phyloP scores from a whole-genome alignment of 768 basidiomycete genomes.

The Mycena alexandri region DNA sequence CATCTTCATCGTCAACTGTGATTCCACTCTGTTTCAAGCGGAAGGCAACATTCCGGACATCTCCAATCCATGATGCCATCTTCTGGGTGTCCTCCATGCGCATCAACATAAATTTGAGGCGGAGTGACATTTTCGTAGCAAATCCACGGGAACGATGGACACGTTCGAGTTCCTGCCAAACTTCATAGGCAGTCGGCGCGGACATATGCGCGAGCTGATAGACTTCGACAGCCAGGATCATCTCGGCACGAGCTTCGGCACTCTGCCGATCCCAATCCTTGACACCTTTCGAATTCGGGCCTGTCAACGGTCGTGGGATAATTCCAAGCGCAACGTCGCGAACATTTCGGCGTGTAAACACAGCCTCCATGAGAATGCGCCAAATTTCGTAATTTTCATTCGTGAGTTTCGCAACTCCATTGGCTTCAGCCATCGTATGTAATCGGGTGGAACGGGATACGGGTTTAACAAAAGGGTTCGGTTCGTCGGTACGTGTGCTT shows the following conservation, averaged over 20 bases:
- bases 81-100: constrained; percentile 31
- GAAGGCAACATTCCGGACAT: too few relatives aligned
- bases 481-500: neutral
- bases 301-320: constrained; percentile 7
- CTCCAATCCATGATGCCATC: constrained; percentile 41
- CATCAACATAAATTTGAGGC: constrained; percentile 39
- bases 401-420: constrained; percentile 21
- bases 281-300: neutral
- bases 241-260: constrained; percentile 27
- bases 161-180: constrained; percentile 40
- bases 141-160: constrained; percentile 46
- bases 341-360: constrained; percentile 7
- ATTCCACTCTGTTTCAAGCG: constrained; percentile 34
- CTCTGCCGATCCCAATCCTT: too few relatives aligned
- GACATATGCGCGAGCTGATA: constrained; percentile 41
- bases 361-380: constrained; percentile 21
- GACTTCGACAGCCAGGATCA: constrained; percentile 40
- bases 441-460: neutral
- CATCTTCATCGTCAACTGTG: constrained; percentile 41
- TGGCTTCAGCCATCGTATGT: constrained; percentile 16
- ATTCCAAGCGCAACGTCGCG: constrained; percentile 6
- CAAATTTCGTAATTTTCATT: constrained; percentile 29
- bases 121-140: constrained; percentile 40
- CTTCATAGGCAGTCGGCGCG: constrained; percentile 25
- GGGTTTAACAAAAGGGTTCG: too few relatives aligned